phyloP scores from a whole-genome alignment of 2,329 filamentous ascomycete genomes.

The Paecilomyces variotii region DNA sequence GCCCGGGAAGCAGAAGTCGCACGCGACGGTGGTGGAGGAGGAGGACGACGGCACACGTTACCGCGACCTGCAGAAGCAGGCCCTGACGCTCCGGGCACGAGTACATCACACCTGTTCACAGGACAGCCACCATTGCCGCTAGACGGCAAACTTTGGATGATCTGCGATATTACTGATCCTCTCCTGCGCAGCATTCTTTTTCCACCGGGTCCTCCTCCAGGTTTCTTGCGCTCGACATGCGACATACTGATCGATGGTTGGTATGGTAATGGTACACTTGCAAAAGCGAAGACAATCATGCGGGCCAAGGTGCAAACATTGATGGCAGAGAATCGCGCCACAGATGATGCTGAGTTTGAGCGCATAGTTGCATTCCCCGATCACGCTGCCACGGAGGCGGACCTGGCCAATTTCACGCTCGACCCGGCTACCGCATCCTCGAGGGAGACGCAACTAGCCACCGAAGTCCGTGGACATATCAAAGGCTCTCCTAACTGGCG shows the following conservation, averaged over 20 bases:
- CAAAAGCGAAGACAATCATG: constrained; percentile 80
- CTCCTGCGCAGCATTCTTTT: constrained; percentile 60
- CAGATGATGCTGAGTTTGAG: constrained; percentile 27
- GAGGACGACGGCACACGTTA: constrained; percentile 20
- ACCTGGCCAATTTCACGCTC: constrained; percentile 17
- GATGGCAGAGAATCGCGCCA: constrained; percentile 29
- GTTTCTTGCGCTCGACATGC: constrained; percentile 50
- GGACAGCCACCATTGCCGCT: constrained; percentile 60
- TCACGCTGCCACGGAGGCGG: constrained; percentile 15
- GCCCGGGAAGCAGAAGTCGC: constrained; percentile 26
- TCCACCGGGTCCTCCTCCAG: constrained; percentile 44
- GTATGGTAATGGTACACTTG: constrained; percentile 73
- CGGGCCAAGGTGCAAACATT: constrained; percentile 72
- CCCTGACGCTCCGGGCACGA: constrained; percentile 5
- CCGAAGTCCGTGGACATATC: constrained; percentile 28
- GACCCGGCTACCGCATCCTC: constrained; percentile 12
- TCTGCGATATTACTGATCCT: constrained; percentile 84
- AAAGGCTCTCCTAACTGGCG: constrained; percentile 24
- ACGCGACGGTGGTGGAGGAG: constrained; percentile 21
- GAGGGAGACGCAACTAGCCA: constrained; percentile 22
- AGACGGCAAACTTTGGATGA: constrained; percentile 88
- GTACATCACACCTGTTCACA: constrained; percentile 64
- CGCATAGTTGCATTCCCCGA: constrained; percentile 32
- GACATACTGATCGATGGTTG: constrained; percentile 64
- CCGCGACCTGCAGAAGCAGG: constrained; percentile 12